Conservation (phyloP, 805 yeast genomes). For the Ogataea populi-albae region DNA sequence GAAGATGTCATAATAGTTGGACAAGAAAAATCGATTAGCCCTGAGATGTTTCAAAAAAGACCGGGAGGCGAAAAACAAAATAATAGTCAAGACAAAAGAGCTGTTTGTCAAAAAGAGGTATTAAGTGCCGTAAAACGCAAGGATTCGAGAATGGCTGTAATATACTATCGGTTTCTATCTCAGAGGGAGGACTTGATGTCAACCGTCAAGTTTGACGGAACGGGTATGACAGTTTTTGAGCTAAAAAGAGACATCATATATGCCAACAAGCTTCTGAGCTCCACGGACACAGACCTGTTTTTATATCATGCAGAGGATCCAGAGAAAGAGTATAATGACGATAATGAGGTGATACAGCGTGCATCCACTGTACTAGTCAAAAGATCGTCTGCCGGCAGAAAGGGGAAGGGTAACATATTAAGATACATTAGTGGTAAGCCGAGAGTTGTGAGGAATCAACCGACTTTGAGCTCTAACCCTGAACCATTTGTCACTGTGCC, state of each 20-base stretch:
- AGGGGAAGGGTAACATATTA: conserved; percentile 56
- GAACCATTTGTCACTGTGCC: conserved; percentile 14
- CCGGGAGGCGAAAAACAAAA: too few species aligned
- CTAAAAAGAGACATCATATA: conserved; percentile 84
- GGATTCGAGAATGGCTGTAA: conserved; percentile 36
- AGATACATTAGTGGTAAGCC: conserved; percentile 76
- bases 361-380: conserved; percentile 80
- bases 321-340: conserved; percentile 69
- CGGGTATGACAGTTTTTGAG: conserved; percentile 94
- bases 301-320: conserved; percentile 59
- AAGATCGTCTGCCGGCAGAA: conserved; percentile 64
- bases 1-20: too few species aligned
- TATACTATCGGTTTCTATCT: conserved; percentile 82
- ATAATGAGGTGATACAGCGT: conserved; percentile 86
- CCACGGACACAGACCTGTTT: conserved; percentile 77
- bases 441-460: conserved; percentile 31
- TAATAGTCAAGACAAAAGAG: too few species aligned
- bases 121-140: neutral
- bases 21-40: too few species aligned
- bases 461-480: conserved; percentile 10
- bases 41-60: too few species aligned
- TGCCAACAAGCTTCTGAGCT: conserved; percentile 77
- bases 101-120: neutral
- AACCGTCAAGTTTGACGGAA: conserved; percentile 87
- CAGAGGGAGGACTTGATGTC: conserved; percentile 65